Base-by-base conservation (phyloP, 768 basidiomycete species). In the Suillus americanus region DNA sequence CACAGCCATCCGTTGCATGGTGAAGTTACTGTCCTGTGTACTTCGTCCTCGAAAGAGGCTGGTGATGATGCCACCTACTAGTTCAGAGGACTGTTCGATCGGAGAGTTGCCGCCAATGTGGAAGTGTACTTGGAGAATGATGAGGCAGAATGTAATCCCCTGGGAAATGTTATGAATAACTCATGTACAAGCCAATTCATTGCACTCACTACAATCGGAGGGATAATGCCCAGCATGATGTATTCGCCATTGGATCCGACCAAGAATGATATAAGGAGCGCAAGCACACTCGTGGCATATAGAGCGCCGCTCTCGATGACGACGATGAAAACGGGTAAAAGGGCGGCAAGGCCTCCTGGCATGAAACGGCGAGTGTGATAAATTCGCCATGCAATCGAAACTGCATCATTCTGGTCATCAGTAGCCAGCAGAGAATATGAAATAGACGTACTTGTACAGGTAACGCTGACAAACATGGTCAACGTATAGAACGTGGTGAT, bases 61-160 rank as follows among this genome's bases (percentile, higher is more conserved):
- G 53, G 53, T 33, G 5, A 54, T 5, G 6, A 35, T 60, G 5
- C 13, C 30, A 10, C 12, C 13, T 35, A 16, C 13, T 35, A 16
- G 14, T 10, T 51, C 51, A 38, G 20, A 20, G 4, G 53, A 35
- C 14, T 57, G 43, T 33, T 59, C 51, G 2, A 7, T 59, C 5
- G 53, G 6, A 6, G 53, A 30, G 57, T 2, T 40, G 23, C 55
- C 51, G 16, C 62, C 62, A 10, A 63, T 23, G 20, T 62, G 35
- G 37, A 63, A 63, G 23, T 60, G 62, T 30, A 63, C 55, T 63
- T 63, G 62, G 5, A 63, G 62, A 40, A 60, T 62, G 38, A 63
- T 40, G 37, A 63, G 60, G n/a, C 54, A 63, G 40, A 62, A 63
- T 3, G 38, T 40, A 4, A 63, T 62, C 5, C 62, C 62, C 60